Evolutionary conservation across 73 alveolate species (phyloP).

Genomic region (Paraurostyla sp.): DNA sequence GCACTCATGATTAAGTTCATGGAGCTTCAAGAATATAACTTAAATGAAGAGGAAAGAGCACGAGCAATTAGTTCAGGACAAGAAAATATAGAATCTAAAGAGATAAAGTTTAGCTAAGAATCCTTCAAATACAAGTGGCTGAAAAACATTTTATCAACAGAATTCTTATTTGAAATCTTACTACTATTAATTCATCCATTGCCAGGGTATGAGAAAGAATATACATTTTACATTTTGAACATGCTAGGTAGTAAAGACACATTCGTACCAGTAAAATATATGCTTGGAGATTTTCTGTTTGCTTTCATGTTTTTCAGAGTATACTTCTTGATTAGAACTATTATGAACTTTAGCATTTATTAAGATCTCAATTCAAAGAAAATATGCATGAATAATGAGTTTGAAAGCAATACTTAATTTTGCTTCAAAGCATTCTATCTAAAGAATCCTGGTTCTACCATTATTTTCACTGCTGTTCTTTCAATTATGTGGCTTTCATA

Average conservation of each 20-base stretch:
- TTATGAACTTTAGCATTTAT: conserved; percentile 26
- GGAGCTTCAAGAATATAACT: conserved; percentile 30
- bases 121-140: conserved; percentile 7
- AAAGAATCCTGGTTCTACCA: background rate
- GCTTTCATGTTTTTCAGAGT: conserved; percentile 58
- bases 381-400: conserved; percentile 22
- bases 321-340: conserved; percentile 39
- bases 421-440: conserved; percentile 36
- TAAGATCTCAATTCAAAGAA: conserved; percentile 39
- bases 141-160: background rate
- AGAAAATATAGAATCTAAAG: background rate
- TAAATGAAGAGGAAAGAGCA: conserved; percentile 1
- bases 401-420: conserved; percentile 19
- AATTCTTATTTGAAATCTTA: conserved; percentile 14
- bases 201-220: conserved; percentile 27
- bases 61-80: background rate
- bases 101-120: background rate
- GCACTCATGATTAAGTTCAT: background rate
- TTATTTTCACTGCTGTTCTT: background rate
- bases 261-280: background rate
- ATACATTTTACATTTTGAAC: conserved; percentile 9
- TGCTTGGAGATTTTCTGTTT: conserved; percentile 55
- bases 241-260: conserved; percentile 9
- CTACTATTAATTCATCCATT: conserved; percentile 29
- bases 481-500: conserved; percentile 69